Base-by-base conservation (phyloP, 2,329 filamentous ascomycete species). In the Shiraia bambusicola region DNA sequence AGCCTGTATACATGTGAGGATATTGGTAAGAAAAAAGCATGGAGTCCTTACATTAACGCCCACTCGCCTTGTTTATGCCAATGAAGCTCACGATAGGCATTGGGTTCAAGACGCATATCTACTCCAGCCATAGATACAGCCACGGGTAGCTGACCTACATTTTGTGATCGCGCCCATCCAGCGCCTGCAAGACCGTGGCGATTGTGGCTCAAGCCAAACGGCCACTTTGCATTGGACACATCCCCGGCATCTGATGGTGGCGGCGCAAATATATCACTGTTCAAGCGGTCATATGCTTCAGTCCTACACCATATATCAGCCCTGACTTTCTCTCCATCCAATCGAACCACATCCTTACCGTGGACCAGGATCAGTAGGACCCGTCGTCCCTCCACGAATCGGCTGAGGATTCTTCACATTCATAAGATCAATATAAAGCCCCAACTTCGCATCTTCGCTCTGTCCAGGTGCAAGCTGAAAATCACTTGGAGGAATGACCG, bases 71-170 rank as follows among this genome's bases (percentile, higher is more conserved):
- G 72, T 27, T 74, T 78, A 50, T 82, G 79, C 79, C 78, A 86
- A 50, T 86, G 82, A 15, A 85, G 66, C 58, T 85, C 81, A 14
- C 82, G 76, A 47, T 83, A 83, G 0, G 76, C 79, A 17, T 77
- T 49, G 0, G 69, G 65, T 17, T 59, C 60, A 1, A 69, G 52
- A 33, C 67, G 57, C 70, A 73, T 72, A 40, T 73, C 65, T 0
- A 72, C 69, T 27, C 70, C 70, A 7, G 71, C 70, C 67, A 73
- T 72, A 8, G 61, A 63, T 11, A 59, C 70, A 4, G 70, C 66
- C 19, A 70, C 52, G 0, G 70, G 70, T 1, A 73, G 49, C 10
- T 69, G 49, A 12, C 66, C 54, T 11, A 60, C 46, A 30, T 71
- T 72, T 44, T 73, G 70, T 34, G 70, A 67, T 33, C 70, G 54